These are phyloP conservation scores for Blastobotrys indianensis DNA, from an alignment of 1,139 yeast genomes.

Conservation along the genomic window DNA sequence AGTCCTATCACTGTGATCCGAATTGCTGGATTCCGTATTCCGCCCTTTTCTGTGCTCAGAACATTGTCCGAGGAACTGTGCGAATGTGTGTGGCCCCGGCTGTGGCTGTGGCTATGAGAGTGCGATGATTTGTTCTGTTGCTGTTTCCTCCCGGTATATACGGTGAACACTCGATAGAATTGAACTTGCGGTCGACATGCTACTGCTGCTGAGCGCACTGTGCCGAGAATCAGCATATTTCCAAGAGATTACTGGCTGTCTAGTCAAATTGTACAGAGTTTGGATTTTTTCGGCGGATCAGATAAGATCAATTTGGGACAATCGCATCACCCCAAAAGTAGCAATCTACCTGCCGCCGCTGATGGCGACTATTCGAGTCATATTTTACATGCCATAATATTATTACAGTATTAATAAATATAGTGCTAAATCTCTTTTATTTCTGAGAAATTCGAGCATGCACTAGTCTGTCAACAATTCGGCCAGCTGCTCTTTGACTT, in stretches of 20 bases:
- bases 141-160: too few relatives aligned
- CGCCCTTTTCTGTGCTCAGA: conserved; percentile 28
- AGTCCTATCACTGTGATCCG: conserved; percentile 91
- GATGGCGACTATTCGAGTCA: too few relatives aligned
- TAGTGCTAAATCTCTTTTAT: too few relatives aligned
- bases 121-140: conserved; percentile 15
- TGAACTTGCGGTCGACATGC: background rate
- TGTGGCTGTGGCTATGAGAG: conserved; percentile 26
- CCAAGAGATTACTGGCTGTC: too few relatives aligned
- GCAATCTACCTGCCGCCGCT: too few relatives aligned
- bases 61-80: conserved; percentile 28
- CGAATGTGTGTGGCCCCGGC: conserved; percentile 26
- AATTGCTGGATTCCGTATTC: conserved; percentile 70
- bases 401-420: too few relatives aligned
- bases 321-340: background rate
- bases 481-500: too few relatives aligned
- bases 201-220: background rate
- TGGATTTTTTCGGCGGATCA: background rate
- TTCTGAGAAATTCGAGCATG: too few relatives aligned
- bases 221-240: background rate
- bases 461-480: too few relatives aligned
- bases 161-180: conserved; percentile 1
- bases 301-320: background rate
- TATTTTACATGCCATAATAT: too few relatives aligned
- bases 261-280: too few relatives aligned